Base-by-base conservation (phyloP, 768 basidiomycete species). In the Rubroboletus satanas region DNA sequence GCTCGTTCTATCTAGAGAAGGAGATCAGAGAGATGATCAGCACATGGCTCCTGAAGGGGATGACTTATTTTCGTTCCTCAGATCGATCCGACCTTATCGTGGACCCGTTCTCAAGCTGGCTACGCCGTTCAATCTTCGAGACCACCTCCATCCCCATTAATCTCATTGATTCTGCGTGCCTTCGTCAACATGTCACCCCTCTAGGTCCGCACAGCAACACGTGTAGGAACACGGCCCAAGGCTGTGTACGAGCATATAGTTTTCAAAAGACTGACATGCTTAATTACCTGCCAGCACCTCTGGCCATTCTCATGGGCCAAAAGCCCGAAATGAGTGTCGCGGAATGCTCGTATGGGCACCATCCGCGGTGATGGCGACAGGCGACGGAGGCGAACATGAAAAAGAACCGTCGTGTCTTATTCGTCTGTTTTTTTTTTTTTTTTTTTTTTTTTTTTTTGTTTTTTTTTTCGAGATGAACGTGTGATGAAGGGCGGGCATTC, bases 11-110 rank as follows among this genome's bases (percentile, higher is more conserved):
- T 36, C 51, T 41, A 41, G 53, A 42, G 49, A 46, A 50, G 53
- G 45, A 6, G 3, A 18, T n/a, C 31, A 10, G 21, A 41, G 41
- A 37, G 57, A 58, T 59, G 59, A 59, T 61, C 62, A 58, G 17
- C 39, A 41, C 47, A 44, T 10, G 14, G 46, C 39, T 39, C 56
- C 52, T 5, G 41, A 56, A n/a, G 52, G 55, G 47, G 64, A 48
- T 57, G 49, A 23, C 46, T 21, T 47, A 52, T 51, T 28, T 39
- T 59, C 36, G n/a, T 31, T 39, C 39, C 15, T 28, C 33, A 52
- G 39, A 65, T 62, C 54, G 51, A 60, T 68, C 65, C 66, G 65
- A 60, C 56, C 4, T 51, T 47, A 52, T 57, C 65, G 66, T 49
- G 51, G 49, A 31, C 52, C 43, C 26, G 35, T 44, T 49, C 51